Evolutionary conservation across 2,329 filamentous ascomycete species (phyloP), one percentile per base, ranked within the genome.

Genomic region (Alternaria triticimaculans): DNA sequence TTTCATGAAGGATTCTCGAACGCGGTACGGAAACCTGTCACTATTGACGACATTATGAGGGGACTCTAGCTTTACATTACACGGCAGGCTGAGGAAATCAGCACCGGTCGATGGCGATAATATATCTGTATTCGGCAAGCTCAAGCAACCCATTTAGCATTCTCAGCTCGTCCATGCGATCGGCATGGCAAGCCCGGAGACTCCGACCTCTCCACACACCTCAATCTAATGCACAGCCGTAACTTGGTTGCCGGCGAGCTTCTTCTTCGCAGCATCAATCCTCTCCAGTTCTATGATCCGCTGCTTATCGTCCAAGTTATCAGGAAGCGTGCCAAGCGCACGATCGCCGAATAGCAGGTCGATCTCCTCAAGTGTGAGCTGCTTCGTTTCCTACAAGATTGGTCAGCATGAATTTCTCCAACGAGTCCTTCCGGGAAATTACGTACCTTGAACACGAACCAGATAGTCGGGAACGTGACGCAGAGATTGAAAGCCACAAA

Each of bases 1-100:
- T 97, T 90, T 79, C 90, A 97, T 74, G 94, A 97, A 82, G 94
- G 94, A 0, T 89, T 93, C 77, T 96, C 93, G 60, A 97, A 97
- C 84, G 94, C 94, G 11, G 94, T 97, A 64, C 87, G 92, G 78
- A 97, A 97, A 79, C 92, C 93, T 3, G 89, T 97, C 65, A 92
- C 92, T 9, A 78, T 97, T 78, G 86, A 87, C 65, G 94, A 97
- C 79, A 87, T 97, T 72, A 81, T 97, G 84, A 85, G 84, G 60
- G 90, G 87, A 4, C 75, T 94, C 62, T 91, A 72, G 30, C 6
- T 41, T 25, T 37, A 41, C 30, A 6, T 37, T 14, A 18, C 8
- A 18, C 15, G 15, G n/a, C 4, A 5, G 14, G 7, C 8, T 10
- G 9, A 1, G 9, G 20, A 53, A 25, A 10, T 21, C 20, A 20